phyloP scores from a whole-genome alignment of 2,329 filamentous ascomycete genomes.

The Cytospora chrysosperma region DNA sequence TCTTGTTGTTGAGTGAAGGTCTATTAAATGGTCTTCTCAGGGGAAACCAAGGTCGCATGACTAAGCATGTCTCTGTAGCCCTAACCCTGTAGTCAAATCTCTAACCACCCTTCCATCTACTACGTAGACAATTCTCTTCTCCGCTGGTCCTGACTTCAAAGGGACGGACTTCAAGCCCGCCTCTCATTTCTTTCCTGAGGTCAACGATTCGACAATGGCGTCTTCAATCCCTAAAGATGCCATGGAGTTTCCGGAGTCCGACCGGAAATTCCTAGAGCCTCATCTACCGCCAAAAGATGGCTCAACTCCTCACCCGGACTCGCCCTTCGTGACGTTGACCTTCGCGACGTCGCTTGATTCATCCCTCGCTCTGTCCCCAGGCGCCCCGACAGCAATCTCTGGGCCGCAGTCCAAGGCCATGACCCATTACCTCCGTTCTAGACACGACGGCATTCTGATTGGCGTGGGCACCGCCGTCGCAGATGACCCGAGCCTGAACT shows the following conservation, averaged over 20 bases:
- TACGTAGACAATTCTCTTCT: no score
- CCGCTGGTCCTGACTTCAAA: no score
- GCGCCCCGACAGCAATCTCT: constrained; percentile 76
- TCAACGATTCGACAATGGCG: neutral
- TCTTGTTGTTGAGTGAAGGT: no score
- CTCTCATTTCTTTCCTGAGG: neutral
- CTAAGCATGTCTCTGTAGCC: no score
- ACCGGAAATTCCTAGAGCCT: neutral
- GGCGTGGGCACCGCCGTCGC: constrained; percentile 80
- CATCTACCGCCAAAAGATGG: neutral
- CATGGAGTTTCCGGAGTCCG: neutral
- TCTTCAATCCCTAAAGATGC: neutral
- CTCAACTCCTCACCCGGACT: neutral
- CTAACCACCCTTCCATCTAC: no score
- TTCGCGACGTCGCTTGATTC: constrained; percentile 90
- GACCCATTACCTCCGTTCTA: constrained; percentile 84
- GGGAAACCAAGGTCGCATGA: no score
- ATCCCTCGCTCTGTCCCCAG: constrained; percentile 71
- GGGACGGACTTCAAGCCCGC: no score
- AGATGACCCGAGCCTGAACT: constrained; percentile 84
- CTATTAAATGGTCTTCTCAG: no score
- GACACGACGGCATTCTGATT: constrained; percentile 80
- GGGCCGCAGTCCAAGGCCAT: constrained; percentile 82
- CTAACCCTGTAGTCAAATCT: no score
- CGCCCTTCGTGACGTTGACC: constrained; percentile 70